phyloP scores from a whole-genome alignment of 2,329 filamentous ascomycete genomes.

The Colletotrichum euphorbiae region DNA sequence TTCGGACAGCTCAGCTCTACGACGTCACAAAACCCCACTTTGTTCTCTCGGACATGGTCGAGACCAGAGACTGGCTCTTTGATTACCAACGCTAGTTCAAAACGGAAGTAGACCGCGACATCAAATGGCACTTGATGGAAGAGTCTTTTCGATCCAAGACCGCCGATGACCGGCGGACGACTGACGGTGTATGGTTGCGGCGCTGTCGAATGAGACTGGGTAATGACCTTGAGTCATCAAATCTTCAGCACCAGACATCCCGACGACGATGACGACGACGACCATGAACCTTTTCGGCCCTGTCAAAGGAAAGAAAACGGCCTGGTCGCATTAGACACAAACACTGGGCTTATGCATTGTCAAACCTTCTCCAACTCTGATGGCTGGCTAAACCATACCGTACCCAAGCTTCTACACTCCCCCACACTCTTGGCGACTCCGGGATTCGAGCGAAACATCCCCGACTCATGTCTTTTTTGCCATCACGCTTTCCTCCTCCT shows the following conservation, averaged over 20 bases:
- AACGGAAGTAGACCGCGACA: constrained; percentile 6
- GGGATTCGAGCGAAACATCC: constrained; percentile 39
- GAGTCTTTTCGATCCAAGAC: background rate
- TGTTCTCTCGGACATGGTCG: constrained; percentile 2
- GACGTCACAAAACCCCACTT: constrained; percentile 31
- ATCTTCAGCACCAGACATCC: background rate
- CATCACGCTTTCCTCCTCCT: background rate
- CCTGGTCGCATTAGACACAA: background rate
- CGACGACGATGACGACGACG: too few relatives aligned
- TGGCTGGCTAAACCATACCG: background rate
- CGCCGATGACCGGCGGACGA: constrained; percentile 17
- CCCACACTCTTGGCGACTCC: constrained; percentile 26
- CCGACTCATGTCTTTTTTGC: constrained; percentile 10
- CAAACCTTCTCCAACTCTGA: constrained; percentile 13
- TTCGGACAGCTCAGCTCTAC: too few relatives aligned
- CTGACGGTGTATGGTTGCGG: background rate
- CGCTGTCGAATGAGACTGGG: background rate
- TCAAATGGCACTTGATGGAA: background rate
- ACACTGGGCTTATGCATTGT: constrained; percentile 3
- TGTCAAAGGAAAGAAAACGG: background rate
- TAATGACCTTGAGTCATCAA: constrained; percentile 2
- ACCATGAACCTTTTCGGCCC: background rate
- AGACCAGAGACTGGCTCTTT: background rate
- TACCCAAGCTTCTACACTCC: constrained; percentile 10
- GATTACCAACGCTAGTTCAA: constrained; percentile 14